Base-by-base conservation (phyloP, 2,329 filamentous ascomycete species). In the Nigrospora oryzae region DNA sequence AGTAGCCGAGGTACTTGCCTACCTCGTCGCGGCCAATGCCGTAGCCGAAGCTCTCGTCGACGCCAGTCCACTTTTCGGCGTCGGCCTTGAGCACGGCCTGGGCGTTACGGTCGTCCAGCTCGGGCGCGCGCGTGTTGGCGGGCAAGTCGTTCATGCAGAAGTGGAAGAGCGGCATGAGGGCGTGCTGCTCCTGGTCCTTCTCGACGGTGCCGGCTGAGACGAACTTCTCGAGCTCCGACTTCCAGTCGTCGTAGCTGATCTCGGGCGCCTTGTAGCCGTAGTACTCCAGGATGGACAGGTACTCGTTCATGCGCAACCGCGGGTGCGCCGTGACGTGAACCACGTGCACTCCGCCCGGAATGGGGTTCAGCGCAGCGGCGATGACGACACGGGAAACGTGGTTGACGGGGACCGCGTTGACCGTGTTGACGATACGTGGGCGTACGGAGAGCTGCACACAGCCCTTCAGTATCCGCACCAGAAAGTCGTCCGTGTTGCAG, bases 321-420 rank as follows among this genome's bases (percentile, higher is more conserved):
- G 89, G 89, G 61, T 90, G 87, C 3, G 78, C 79, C 1, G 89
- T 94, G 40, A 93, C 82, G 53, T 95, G 88, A 1, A 81, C 75
- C 5, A 95, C 86, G 48, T 75, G 70, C 3, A 73, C 62, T 10
- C 53, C 53, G 39, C 51, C 56, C 4, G 58, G 51, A 1, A 80
- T 72, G 1, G 82, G 82, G 57, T 83, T 75, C 54, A 94, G 73
- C 0, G 81, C 75, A 5, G 83, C 72, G 1, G 89, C 87, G 15
- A 89, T 80, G 23, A 95, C 84, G 8, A 95, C 78, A n/a, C 79
- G 75, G 1, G 84, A 79, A 33, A 96, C 89, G 53, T 95, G 88
- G 50, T 81, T 81, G 23, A 95, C 89, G 0, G 91, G 90, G 0
- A 95, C 86, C 63, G 84, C 81, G 68, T 96, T 97, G 63, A 96